Percentiles rank a stretch among this genome's conserved stretches.
Conservation (phyloP, 768 basidiomycete species). For the Grammothele lineata region DNA sequence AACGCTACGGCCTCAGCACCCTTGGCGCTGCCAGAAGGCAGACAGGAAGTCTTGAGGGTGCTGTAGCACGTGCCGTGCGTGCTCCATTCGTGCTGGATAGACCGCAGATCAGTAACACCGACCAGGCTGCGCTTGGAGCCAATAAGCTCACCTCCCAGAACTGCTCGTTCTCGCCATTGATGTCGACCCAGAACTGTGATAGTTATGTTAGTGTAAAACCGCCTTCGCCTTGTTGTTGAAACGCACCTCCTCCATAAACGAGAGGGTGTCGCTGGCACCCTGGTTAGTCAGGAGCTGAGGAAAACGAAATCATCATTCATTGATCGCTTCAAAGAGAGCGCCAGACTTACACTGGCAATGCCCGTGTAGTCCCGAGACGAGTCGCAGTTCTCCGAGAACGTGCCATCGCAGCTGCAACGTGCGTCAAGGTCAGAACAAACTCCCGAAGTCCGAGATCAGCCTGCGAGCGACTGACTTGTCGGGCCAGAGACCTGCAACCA, state of each 20-base stretch:
- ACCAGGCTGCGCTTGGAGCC: not conserved
- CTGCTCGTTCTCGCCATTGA: conserved; percentile 51
- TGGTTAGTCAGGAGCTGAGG: conserved; percentile 51
- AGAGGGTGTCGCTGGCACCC: conserved; percentile 53
- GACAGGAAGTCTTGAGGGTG: conserved; percentile 54
- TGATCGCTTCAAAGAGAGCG: not conserved
- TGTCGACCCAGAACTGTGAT: conserved; percentile 59
- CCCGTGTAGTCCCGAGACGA: conserved; percentile 41
- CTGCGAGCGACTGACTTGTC: conserved; percentile 41
- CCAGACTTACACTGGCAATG: conserved; percentile 34
- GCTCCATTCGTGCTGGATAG: conserved; percentile 69
- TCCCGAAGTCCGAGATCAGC: not conserved
- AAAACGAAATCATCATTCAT: not conserved
- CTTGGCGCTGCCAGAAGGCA: conserved; percentile 52
- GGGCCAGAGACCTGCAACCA: conserved; percentile 55
- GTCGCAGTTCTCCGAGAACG: conserved; percentile 33
- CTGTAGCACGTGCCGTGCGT: conserved; percentile 63
- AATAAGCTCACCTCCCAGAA: conserved; percentile 59
- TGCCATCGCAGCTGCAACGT: conserved; percentile 50
- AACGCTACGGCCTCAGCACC: conserved; percentile 70
- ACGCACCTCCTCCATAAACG: conserved; percentile 46
- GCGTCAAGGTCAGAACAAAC: conserved; percentile 5
- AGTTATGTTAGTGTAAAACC: not conserved
- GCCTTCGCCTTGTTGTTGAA: too few species aligned
- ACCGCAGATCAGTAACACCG: too few species aligned